Base-by-base conservation (phyloP, 176 grass and related monocot genomes). In the Themeda triandra region DNA sequence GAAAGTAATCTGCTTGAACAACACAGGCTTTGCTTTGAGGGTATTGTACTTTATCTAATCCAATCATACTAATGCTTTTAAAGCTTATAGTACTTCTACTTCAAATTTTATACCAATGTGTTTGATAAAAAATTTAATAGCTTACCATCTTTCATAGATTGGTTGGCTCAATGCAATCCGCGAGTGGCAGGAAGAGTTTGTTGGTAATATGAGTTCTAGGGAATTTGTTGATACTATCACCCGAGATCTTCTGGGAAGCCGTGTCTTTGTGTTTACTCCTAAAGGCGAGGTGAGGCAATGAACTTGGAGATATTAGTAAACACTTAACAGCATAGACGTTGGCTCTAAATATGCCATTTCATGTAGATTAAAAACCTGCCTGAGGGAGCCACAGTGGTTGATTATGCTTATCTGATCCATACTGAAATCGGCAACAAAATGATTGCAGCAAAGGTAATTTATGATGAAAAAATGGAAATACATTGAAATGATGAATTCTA, bases 151-250 rank as follows among this genome's bases (percentile, higher is more conserved):
- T 80, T 77, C 28, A 37, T 90, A 98, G 96, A 98, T 98, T 90
- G 93, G 96, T 82, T 98, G 93, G 93, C 89, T 98, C 66, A 98
- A 98, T 87, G 96, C 96, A 59, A 98, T 98, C 76, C 90, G 93
- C 65, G 96, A 98, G 90, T 98, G 96, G 96, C 96, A 98, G 87
- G 89, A 98, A 85, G 96, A 98, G 75, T 98, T 98, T 90, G 93
- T 98, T 74, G 96, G 96, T 80, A 98, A 95, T 78, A 95, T 98
- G 96, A 98, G 88, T 85, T 98, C 96, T 36, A 92, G 91, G 71
- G 96, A 98, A 82, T 98, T 98, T 86, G 96, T 98, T 35, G 96
- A 95, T 85, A 93, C 96, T 46, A 86, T 98, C 46, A 98, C 89
- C 37, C 78, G 93, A 72, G 96, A 98, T 88, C 87, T 98, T 88